Base-by-base conservation (phyloP, 2,329 filamentous ascomycete genomes). In the Phoma sp. region DNA sequence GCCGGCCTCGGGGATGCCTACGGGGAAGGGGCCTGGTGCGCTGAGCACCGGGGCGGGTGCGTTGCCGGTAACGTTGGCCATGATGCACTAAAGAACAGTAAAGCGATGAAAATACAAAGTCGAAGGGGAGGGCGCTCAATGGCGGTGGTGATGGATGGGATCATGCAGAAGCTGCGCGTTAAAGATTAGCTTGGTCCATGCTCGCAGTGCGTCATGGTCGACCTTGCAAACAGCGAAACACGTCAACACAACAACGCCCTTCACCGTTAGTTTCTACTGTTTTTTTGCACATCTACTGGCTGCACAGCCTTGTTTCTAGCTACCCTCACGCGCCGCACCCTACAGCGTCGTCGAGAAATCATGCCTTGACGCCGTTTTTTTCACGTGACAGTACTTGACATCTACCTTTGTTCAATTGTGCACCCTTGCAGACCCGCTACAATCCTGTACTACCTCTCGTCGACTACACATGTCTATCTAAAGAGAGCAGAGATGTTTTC, bases 1-100 rank as follows among this genome's bases (percentile, higher is more conserved):
- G 53, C 78, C 76, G 38, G 77, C 67, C 38, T 78, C 72, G 30
- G 82, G 65, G 48, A 73, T 66, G 40, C 63, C 61, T 42, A 75
- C 69, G 57, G 71, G 72, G 60, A 73, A 69, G 7, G 69, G 71
- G 29, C 69, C 69, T n/a, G 71, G 72, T 46, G 57, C 56, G 56
- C 67, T 69, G 33, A 69, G 67, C 53, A 69, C 50, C 5, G 62
- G 65, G 17, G 58, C 64, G 18, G 65, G 63, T 29, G 63, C 64
- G 48, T 66, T 66, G 17, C 47, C 47, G 21, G 60, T 58, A 39
- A 64, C 61, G 59, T 68, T 62, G 49, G 71, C 72, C 72, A 74
- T 74, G 38, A 21, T 62, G 58, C 42, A 45, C 43, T 34, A 40
- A 47, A 12, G 39, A 42, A 25, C 30, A 50, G 33, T 48, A 43